These are phyloP conservation scores for Globisporangium uncinulatum DNA, from an alignment of 352 stramenopile species.

Conservation along the genomic window DNA sequence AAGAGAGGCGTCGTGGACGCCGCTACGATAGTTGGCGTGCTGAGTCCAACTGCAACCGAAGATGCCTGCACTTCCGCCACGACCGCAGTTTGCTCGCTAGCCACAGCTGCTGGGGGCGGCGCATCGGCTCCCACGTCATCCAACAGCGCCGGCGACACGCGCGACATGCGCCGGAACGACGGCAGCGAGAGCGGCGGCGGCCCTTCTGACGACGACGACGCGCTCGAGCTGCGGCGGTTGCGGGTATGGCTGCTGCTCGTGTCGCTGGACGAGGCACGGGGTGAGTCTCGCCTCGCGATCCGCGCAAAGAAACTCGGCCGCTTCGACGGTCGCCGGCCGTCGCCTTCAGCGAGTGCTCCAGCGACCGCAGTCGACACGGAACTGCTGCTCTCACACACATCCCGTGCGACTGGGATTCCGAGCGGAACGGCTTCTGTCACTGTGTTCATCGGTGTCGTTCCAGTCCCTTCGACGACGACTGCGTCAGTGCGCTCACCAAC, in stretches of 20 bases:
- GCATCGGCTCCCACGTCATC: conserved; percentile 1
- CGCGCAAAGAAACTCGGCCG: conserved; percentile 17
- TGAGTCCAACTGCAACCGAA: not conserved
- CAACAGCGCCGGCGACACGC: conserved; percentile 3
- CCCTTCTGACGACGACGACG: conserved; percentile 4
- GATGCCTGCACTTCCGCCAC: not conserved
- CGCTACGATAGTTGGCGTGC: not conserved
- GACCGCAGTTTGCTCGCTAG: not conserved
- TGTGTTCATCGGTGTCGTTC: not conserved
- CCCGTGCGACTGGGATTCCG: conserved; percentile 6
- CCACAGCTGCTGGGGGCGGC: not conserved
- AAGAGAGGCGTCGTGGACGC: not conserved
- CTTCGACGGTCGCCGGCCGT: conserved; percentile 11
- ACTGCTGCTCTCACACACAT: conserved; percentile 3
- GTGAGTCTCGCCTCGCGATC: conserved; percentile 5
- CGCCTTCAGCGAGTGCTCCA: not conserved
- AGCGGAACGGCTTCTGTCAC: not conserved
- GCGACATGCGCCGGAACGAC: conserved; percentile 1
- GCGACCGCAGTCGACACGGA: not conserved
- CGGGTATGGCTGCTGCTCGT: not conserved
- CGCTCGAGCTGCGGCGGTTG: conserved; percentile 1
- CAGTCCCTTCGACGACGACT: not conserved
- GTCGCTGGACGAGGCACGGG: not conserved
- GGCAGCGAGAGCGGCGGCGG: conserved; percentile 3
- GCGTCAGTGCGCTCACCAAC: not conserved